Evolutionary conservation across 2,329 filamentous ascomycete species (phyloP), one percentile per base, ranked within the genome.

Genomic region (Trichoderma sp.): DNA sequence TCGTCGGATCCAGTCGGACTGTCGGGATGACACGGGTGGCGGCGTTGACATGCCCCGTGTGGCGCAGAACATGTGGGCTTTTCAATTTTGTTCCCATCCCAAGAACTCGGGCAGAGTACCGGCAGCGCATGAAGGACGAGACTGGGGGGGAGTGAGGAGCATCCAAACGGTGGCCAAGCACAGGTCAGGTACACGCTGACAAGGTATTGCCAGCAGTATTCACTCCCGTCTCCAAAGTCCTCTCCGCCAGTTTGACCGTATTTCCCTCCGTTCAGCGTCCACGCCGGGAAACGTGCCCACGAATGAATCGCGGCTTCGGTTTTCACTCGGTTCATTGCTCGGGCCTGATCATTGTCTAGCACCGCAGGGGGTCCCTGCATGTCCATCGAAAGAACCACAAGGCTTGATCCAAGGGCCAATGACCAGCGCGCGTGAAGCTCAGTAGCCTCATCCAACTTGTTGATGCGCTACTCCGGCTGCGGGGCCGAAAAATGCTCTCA

Each of bases 231-330:
- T 36, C 34, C 34, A 5, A 36, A 36, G 34, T 36, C 63, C n/a
- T 15, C 65, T 36, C 36, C 56, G 15, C 24, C 57, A 61, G 2
- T 26, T 69, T 69, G 61, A 43, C 69, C 69, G 69, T 65, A 61
- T 61, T 69, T 58, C 51, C 11, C 64, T 67, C 64, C 64, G 26
- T 53, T n/a, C 63, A 51, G 66, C 66, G 36, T 47, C 26, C 56
- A 47, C 39, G 34, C 36, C 56, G 26, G 7, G 28, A 34, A 32
- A 57, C 64, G 51, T 43, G 30, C 14, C 30, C 21, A 12, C 21
- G n/a, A 68, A 69, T 69, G 66, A 69, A 51, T 69, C 66, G 66
- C 57, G 66, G 24, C 66, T 36, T 69, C 66, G 66, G 61, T 43
- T 64, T 47, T 47, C 61, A 47, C 61, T 64, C 61, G 61, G 66